A percentile compares a stretch with the other conserved stretches of the same genome.
Evolutionary conservation across 164 flowering plant species (phyloP).

Genomic region (Houttuynia cordata): DNA sequence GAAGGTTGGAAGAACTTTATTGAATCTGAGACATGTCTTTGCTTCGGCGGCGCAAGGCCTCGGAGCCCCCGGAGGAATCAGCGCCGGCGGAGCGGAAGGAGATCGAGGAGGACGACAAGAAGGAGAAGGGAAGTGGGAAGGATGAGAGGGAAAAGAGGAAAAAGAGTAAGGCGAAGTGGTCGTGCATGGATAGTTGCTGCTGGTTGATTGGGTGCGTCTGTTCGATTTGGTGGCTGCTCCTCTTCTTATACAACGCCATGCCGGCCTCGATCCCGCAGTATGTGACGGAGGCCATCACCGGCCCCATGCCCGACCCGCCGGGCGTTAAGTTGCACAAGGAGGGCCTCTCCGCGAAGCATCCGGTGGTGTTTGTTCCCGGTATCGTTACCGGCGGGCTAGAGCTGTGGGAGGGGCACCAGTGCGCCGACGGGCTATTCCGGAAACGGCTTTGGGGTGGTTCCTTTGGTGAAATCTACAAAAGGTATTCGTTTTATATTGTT

Average conservation of each 20-base stretch:
- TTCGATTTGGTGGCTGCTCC: conserved; percentile 46
- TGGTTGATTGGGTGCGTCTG: conserved; percentile 53
- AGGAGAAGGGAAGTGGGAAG: conserved; percentile 1
- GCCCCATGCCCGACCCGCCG: conserved; percentile 87
- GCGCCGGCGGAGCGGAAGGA: conserved; percentile 4
- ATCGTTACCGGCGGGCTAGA: conserved; percentile 97
- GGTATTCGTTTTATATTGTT: conserved; percentile 25
- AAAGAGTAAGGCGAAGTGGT: conserved; percentile 16
- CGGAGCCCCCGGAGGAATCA: conserved; percentile 7
- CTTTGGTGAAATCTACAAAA: conserved; percentile 84
- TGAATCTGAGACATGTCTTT: conserved; percentile 9
- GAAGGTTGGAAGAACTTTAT: too few species aligned
- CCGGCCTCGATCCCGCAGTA: conserved; percentile 87
- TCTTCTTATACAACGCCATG: conserved; percentile 61
- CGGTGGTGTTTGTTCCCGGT: conserved; percentile 93
- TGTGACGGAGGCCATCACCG: conserved; percentile 87
- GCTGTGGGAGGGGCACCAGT: conserved; percentile 87
- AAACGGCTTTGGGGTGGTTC: conserved; percentile 97
- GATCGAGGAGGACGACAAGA: conserved; percentile 5
- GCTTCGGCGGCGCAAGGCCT: conserved; percentile 31
- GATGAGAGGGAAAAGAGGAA: not conserved
- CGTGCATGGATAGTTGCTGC: conserved; percentile 50
- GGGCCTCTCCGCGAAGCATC: conserved; percentile 70
- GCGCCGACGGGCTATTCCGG: conserved; percentile 83
- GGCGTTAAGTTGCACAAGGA: conserved; percentile 79